Evolutionary conservation across 2,329 filamentous ascomycete species (phyloP).

Genomic region (Microdochium nivale): DNA sequence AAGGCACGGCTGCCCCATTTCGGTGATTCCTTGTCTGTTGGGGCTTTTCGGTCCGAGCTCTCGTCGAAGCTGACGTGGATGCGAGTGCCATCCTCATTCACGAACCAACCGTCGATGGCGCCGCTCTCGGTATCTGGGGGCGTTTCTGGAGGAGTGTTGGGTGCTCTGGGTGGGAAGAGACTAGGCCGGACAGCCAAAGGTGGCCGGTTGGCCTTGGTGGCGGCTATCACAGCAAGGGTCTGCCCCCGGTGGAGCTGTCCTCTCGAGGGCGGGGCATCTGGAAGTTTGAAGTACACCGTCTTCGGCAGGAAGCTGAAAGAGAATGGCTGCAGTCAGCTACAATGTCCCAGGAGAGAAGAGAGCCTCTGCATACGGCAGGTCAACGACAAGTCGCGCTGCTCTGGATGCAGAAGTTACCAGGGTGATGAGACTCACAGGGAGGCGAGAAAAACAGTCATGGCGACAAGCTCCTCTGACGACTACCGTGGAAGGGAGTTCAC

Average conservation of each 20-base stretch:
- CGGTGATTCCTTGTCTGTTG: conserved; percentile 66
- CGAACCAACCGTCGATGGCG: conserved; percentile 36
- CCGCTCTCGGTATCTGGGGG: conserved; percentile 36
- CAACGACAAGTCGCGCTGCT: no score
- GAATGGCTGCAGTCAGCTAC: neutral
- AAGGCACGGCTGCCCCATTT: conserved; percentile 69
- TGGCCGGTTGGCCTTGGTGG: conserved; percentile 16
- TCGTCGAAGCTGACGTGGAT: conserved; percentile 43
- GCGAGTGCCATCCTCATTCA: conserved; percentile 48
- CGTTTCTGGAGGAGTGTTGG: conserved; percentile 48
- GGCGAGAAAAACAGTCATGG: conserved; percentile 42
- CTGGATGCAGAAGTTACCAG: neutral
- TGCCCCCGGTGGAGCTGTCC: conserved; percentile 15
- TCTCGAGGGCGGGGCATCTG: conserved; percentile 36
- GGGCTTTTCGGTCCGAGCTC: conserved; percentile 46
- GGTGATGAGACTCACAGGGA: conserved; percentile 30
- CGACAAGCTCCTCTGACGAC: conserved; percentile 13
- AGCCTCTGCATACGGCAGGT: no score
- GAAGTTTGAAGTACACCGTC: conserved; percentile 78
- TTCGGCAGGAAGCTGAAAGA: conserved; percentile 73
- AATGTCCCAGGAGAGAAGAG: no score
- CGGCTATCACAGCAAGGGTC: conserved; percentile 12
- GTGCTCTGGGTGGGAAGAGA: conserved; percentile 38
- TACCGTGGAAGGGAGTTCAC: neutral
- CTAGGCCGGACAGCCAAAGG: conserved; percentile 35